These are phyloP conservation scores for Calonectria montana DNA, from an alignment of 2,329 filamentous ascomycete species.

Conservation along the genomic window DNA sequence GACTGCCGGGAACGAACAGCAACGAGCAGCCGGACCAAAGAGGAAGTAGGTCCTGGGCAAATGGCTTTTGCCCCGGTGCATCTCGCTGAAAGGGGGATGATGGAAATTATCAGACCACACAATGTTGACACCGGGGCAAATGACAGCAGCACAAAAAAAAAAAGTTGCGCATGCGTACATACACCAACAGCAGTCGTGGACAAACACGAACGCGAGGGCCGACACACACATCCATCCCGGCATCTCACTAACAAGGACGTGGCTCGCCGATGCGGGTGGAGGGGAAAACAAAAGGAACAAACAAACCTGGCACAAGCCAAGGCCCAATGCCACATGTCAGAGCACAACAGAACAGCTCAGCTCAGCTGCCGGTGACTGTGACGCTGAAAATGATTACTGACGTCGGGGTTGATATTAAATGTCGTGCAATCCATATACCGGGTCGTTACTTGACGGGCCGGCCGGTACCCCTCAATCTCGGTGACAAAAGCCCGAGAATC, in stretches of 20 bases:
- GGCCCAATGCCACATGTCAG: slow-evolving; percentile 13
- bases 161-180: slow-evolving; percentile 4
- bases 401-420: slow-evolving; percentile 7
- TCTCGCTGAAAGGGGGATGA: slow-evolving; percentile 40
- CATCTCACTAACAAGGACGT: slow-evolving; percentile 15
- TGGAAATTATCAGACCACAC: slow-evolving; percentile 37
- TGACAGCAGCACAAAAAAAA: slow-evolving; percentile 2
- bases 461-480: slow-evolving; percentile 12
- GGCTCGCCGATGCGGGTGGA: slow-evolving; percentile 1
- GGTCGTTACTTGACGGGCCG: slow-evolving; percentile 2
- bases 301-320: neutral
- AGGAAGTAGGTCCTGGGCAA: slow-evolving; percentile 40
- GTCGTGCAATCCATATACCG: neutral
- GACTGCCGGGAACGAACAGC: neutral
- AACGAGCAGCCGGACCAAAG: slow-evolving; percentile 37
- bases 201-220: slow-evolving; percentile 29
- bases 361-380: neutral
- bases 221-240: slow-evolving; percentile 16
- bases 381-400: slow-evolving; percentile 1
- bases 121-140: slow-evolving; percentile 2
- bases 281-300: slow-evolving; percentile 5
- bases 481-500: slow-evolving; percentile 1
- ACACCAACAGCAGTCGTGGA: slow-evolving; percentile 18
- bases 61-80: slow-evolving; percentile 37
- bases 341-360: neutral